Evolutionary conservation across 305 asterid species (phyloP).

Genomic region (Fraxinus nigra): DNA sequence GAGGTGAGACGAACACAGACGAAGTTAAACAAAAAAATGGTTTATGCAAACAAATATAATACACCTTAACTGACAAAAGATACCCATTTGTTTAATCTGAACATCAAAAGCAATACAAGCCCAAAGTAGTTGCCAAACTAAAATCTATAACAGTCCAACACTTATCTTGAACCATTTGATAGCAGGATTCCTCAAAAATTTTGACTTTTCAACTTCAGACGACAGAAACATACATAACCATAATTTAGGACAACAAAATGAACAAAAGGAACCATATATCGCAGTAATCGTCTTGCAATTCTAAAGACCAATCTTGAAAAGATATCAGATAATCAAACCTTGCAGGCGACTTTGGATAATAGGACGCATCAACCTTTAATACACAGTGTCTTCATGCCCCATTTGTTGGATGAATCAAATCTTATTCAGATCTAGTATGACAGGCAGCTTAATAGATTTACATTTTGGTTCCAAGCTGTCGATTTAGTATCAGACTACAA

Average conservation of each 20-base stretch:
- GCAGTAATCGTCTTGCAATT: constrained; percentile 19
- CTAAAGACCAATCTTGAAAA: constrained; percentile 37
- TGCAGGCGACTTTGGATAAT: constrained; percentile 36
- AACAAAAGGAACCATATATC: constrained; percentile 29
- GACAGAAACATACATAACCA: constrained; percentile 31
- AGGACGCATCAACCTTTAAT: constrained; percentile 37
- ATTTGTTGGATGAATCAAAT: constrained; percentile 29
- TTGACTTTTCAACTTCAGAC: constrained; percentile 28
- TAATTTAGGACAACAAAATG: constrained; percentile 33
- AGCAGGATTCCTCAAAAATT: constrained; percentile 35
- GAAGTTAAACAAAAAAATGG: background rate
- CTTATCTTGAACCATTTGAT: constrained; percentile 22
- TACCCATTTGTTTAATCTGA: constrained; percentile 22
- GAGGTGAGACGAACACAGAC: background rate
- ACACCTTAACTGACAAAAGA: constrained; percentile 11
- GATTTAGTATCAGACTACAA: constrained; percentile 35
- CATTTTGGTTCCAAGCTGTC: constrained; percentile 7
- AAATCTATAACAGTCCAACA: constrained; percentile 13
- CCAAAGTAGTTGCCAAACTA: constrained; percentile 11
- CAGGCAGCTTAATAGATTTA: constrained; percentile 25
- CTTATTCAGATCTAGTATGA: constrained; percentile 27
- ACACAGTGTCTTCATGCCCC: constrained; percentile 34
- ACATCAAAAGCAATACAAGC: constrained; percentile 26
- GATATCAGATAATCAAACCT: constrained; percentile 39
- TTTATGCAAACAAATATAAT: constrained; percentile 12